Percentiles rank a stretch among this genome's conserved stretches.
phyloP scores from a whole-genome alignment of 768 basidiomycete genomes.

The Boletus vinaceobasis region DNA sequence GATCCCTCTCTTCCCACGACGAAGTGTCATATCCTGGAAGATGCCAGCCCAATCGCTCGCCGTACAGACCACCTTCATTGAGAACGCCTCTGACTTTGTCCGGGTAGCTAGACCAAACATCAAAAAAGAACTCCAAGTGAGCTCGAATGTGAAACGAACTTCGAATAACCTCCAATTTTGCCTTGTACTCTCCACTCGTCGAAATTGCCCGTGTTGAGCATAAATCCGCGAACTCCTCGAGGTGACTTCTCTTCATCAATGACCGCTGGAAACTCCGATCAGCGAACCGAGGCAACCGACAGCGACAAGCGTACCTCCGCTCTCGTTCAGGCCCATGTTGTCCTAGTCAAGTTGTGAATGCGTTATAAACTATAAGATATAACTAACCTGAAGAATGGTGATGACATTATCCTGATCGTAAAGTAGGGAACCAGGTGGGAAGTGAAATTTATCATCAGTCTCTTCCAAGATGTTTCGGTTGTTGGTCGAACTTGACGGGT shows the following conservation, averaged over 20 bases:
- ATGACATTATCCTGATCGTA: conserved; percentile 66
- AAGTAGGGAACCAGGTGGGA: conserved; percentile 54
- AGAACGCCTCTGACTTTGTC: conserved; percentile 69
- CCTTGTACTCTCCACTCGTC: conserved; percentile 71
- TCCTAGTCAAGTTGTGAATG: conserved; percentile 43
- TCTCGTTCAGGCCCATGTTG: conserved; percentile 76
- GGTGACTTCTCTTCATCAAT: conserved; percentile 64
- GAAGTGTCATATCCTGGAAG: conserved; percentile 66
- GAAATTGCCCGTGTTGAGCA: conserved; percentile 60
- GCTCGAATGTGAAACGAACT: conserved; percentile 36
- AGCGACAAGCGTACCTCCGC: conserved; percentile 38
- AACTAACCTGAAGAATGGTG: conserved; percentile 67
- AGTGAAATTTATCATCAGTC: conserved; percentile 61
- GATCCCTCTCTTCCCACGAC: conserved; percentile 54
- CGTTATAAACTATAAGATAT: background rate
- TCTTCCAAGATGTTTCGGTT: conserved; percentile 58
- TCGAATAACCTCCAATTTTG: conserved; percentile 66
- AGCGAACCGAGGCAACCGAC: background rate
- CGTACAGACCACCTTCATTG: conserved; percentile 71
- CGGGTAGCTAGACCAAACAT: conserved; percentile 49
- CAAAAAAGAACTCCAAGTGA: background rate
- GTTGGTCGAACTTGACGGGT: conserved; percentile 51
- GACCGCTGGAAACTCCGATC: conserved; percentile 24
- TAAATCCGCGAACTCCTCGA: conserved; percentile 75
- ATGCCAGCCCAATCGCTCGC: conserved; percentile 74